Conservation (phyloP, 2,329 filamentous ascomycete genomes). For the Aspergillus glaucus region DNA sequence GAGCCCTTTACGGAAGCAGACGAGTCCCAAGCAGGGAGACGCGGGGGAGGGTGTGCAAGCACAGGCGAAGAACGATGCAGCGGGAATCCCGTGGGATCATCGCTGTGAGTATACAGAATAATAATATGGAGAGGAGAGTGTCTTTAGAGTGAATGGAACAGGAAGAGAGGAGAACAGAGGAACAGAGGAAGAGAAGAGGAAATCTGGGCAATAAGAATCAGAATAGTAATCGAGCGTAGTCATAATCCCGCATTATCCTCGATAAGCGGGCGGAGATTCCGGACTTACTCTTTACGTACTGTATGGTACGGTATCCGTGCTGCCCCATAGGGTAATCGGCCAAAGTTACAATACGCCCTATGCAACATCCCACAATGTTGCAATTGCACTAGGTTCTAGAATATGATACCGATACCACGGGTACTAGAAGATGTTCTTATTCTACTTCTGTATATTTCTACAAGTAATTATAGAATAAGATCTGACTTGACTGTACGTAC, state of each 20-base stretch:
- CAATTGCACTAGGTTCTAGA: neutral
- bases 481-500: no score
- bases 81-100: constrained; percentile 20
- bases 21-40: constrained; percentile 26
- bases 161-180: constrained; percentile 1
- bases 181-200: constrained; percentile 1
- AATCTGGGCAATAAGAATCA: constrained; percentile 2
- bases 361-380: neutral
- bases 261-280: constrained; percentile 1
- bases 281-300: neutral
- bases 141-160: neutral
- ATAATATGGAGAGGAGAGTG: neutral
- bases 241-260: neutral
- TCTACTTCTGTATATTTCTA: no score
- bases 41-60: constrained; percentile 26
- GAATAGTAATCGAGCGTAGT: constrained; percentile 4
- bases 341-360: no score
- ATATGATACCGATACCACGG: neutral
- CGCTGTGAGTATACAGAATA: constrained; percentile 11
- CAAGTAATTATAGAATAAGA: no score
- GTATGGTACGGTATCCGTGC: no score
- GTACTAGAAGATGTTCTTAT: no score
- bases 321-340: no score
- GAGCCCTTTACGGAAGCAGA: constrained; percentile 20
- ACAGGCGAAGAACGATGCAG: constrained; percentile 19